phyloP scores from a whole-genome alignment of 2,329 filamentous ascomycete species.

The Penicillium sp. region DNA sequence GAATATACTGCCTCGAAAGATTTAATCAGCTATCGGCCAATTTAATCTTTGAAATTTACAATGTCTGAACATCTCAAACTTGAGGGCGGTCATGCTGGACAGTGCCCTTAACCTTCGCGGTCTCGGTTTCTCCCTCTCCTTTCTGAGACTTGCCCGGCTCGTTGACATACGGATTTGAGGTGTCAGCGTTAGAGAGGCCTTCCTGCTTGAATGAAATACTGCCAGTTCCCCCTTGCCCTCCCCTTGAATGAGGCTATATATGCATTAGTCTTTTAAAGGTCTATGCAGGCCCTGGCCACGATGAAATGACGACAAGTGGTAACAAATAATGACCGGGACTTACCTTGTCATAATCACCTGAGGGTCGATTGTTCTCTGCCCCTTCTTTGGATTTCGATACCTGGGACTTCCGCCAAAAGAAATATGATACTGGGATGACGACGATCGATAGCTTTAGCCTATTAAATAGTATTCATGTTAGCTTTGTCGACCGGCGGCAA shows the following conservation, averaged over 20 bases:
- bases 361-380: not conserved
- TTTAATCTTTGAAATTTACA: not conserved
- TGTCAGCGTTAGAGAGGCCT: slow-evolving; percentile 48
- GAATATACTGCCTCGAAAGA: not conserved
- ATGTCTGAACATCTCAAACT: not conserved
- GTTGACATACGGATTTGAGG: slow-evolving; percentile 44
- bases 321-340: no score
- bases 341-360: not conserved
- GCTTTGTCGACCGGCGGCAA: not conserved
- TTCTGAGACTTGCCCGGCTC: slow-evolving; percentile 54
- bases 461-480: not conserved
- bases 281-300: no score
- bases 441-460: not conserved
- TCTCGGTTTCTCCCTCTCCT: slow-evolving; percentile 54
- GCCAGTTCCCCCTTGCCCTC: not conserved
- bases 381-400: not conserved
- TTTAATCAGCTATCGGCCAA: not conserved
- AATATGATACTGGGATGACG: not conserved
- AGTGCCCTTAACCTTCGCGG: slow-evolving; percentile 54
- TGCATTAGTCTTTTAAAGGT: no score
- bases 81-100: slow-evolving; percentile 38
- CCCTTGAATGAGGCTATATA: not conserved
- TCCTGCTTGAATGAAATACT: slow-evolving; percentile 53
- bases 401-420: not conserved
- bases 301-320: no score